Evolutionary conservation across 306 rosid species (phyloP).

Genomic region (Cucurbita maxima): DNA sequence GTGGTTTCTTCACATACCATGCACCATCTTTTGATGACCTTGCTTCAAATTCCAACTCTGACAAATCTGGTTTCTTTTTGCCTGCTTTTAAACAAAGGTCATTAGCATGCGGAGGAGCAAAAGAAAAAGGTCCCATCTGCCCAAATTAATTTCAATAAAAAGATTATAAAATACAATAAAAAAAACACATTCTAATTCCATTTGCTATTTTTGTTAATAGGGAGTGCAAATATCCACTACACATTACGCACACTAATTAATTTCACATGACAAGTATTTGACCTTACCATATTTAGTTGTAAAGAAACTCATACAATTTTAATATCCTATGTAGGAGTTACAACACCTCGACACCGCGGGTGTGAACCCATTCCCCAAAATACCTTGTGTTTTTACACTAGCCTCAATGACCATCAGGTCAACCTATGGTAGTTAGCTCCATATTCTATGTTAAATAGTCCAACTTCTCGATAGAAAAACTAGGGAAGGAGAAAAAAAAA

Average conservation of each 20-base stretch:
- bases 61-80: slow-evolving; percentile 29
- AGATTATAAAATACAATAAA: no score
- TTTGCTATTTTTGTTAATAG: background rate
- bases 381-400: background rate
- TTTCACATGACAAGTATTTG: background rate
- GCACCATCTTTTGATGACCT: slow-evolving; percentile 89
- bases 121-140: background rate
- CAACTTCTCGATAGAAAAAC: background rate
- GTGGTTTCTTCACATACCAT: slow-evolving; percentile 40
- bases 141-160: background rate
- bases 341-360: background rate
- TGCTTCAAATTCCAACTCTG: slow-evolving; percentile 82
- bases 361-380: background rate
- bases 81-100: slow-evolving; percentile 23
- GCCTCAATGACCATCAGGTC: background rate
- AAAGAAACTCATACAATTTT: background rate
- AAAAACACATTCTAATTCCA: background rate
- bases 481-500: background rate
- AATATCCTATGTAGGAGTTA: background rate
- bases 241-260: background rate
- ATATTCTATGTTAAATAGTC: no score
- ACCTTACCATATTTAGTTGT: background rate
- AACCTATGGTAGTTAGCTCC: background rate
- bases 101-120: background rate
- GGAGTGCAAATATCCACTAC: background rate